Evolutionary conservation across 1,284 basidiomycete species (phyloP).

Genomic region (Puccinia triticina): DNA sequence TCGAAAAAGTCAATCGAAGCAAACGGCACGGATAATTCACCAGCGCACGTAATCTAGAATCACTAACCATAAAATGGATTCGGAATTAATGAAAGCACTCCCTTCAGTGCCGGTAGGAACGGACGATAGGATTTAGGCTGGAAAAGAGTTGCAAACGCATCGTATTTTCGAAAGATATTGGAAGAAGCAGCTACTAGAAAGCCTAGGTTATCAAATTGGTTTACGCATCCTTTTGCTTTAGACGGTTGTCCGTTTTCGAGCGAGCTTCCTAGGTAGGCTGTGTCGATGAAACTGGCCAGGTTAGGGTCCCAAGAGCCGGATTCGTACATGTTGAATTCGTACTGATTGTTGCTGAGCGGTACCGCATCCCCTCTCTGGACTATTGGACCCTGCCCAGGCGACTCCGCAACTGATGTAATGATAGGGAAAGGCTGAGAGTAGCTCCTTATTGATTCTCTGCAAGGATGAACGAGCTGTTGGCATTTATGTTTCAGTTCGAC

Average conservation of each 20-base stretch:
- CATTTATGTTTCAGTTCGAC: neutral
- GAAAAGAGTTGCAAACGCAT: slow-evolving; percentile 23
- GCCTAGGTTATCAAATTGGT: slow-evolving; percentile 39
- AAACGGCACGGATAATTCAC: neutral
- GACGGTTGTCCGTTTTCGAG: neutral
- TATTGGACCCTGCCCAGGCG: slow-evolving; percentile 2
- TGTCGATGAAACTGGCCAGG: slow-evolving; percentile 34
- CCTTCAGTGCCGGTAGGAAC: slow-evolving; percentile 13
- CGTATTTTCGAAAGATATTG: slow-evolving; percentile 32
- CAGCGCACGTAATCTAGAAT: neutral
- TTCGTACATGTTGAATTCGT: slow-evolving; percentile 38
- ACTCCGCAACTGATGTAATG: slow-evolving; percentile 31
- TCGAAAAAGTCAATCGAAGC: neutral
- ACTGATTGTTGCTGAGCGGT: slow-evolving; percentile 40
- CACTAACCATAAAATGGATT: slow-evolving; percentile 28
- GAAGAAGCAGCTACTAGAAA: slow-evolving; percentile 33
- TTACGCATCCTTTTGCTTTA: slow-evolving; percentile 13
- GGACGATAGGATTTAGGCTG: slow-evolving; percentile 5
- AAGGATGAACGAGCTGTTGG: slow-evolving; percentile 4
- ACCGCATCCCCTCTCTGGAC: slow-evolving; percentile 1
- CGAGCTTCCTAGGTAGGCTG: slow-evolving; percentile 19
- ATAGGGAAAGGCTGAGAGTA: slow-evolving; percentile 40
- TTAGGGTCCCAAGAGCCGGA: slow-evolving; percentile 33
- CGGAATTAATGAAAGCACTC: slow-evolving; percentile 21
- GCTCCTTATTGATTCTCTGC: slow-evolving; percentile 14